phyloP scores from a whole-genome alignment of 495 filamentous ascomycete genomes.

The Hypoxylon cercidicola region DNA sequence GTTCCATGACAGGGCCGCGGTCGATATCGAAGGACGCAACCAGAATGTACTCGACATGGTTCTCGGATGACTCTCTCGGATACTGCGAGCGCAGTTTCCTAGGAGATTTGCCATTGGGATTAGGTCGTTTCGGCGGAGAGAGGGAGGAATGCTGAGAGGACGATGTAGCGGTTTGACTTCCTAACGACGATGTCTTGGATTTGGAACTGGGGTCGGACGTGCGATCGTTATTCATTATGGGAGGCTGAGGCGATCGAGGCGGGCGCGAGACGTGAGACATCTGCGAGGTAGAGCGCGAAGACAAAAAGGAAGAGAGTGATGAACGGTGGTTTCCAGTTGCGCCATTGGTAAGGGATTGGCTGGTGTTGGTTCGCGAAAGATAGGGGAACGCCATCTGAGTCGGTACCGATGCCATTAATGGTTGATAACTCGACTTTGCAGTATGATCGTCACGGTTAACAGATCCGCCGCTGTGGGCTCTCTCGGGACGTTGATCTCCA shows the following conservation, averaged over 20 bases:
- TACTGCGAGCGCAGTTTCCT: conserved; percentile 83
- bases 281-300: conserved; percentile 63
- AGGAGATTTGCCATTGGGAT: conserved; percentile 54
- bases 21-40: conserved; percentile 98
- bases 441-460: conserved; percentile 40
- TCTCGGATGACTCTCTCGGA: conserved; percentile 78
- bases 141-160: conserved; percentile 65
- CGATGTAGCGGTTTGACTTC: conserved; percentile 53
- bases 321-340: conserved; percentile 32
- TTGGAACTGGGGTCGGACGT: conserved; percentile 65
- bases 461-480: conserved; percentile 33
- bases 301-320: conserved; percentile 70
- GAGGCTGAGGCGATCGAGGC: conserved; percentile 64
- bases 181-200: conserved; percentile 64
- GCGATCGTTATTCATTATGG: conserved; percentile 57
- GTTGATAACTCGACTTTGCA: conserved; percentile 18
- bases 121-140: conserved; percentile 57
- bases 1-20: conserved; percentile 95
- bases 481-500: conserved; percentile 26
- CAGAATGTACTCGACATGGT: conserved; percentile 99
- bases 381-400: conserved; percentile 40
- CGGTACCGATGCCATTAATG: conserved; percentile 38
- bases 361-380: conserved; percentile 45
- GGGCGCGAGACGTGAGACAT: conserved; percentile 61
- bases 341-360: conserved; percentile 45